Evolutionary conservation across 2,329 filamentous ascomycete species (phyloP), one percentile per base, ranked within the genome.

Genomic region (Sclerotinia sclerotiorum): DNA sequence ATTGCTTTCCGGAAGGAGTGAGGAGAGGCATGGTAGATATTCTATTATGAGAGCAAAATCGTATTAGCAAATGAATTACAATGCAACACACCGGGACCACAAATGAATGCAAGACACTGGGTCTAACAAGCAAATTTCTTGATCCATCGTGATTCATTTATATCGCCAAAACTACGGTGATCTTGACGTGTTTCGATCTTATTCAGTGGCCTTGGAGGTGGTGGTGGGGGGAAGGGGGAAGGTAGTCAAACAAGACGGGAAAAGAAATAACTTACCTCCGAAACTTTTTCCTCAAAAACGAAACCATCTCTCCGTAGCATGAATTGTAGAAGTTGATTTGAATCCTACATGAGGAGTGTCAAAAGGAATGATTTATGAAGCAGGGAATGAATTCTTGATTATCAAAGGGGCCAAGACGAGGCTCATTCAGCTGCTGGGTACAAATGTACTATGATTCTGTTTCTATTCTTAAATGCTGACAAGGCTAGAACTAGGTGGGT

Each of bases 1-100:
- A 75, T 2, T 77, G 74, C 49, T 77, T 78, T 60, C 73, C 73
- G 3, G 73, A 68, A 2, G 75, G 73, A 39, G 72, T 65, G 62
- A 73, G 69, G 52, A 74, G 70, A 64, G 73, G 70, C 70, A 73
- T 73, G 56, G 65, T 67, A 24, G 56, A 62, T 46, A 67, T 67
- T 58, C 65, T 67, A 54, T n/a, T 32, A 39, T 35, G n/a, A 46
- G 44, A 13, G 15, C 24, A 54, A 35, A 35, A 24, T 55, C 19
- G n/a, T 19, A 62, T 67, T 32, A 67, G 68, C 52, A 61, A 68
- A n/a, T 32, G n/a, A 32, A 62, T 42, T 21, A 39, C 27, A 17
- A 49, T 60, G 17, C 44, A 66, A 15, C 13, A 66, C 32, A 49
- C 17, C 49, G 54, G 46, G 52, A 29, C 46, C 52, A 60, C 52